Evolutionary conservation across 805 yeast species (phyloP), one percentile per base, ranked within the genome.

Genomic region (Metschnikowia lachancei): DNA sequence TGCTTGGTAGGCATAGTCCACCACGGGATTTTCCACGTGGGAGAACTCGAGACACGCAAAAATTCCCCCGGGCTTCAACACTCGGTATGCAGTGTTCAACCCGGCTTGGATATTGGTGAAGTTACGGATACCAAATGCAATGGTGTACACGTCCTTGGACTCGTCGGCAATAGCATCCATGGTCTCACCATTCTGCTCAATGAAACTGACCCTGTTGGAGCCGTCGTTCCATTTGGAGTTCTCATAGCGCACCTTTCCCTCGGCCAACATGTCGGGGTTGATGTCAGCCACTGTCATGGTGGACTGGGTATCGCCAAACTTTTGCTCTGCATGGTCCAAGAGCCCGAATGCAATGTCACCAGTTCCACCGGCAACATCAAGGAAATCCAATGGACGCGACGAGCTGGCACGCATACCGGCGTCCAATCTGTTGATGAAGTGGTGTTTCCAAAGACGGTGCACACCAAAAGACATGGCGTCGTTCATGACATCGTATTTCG

Each of bases 321-420:
- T 80, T 33, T 74, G 67, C 53, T 84, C 82, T 9, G 98, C 98
- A 67, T 94, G 96, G 59, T 90, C 96, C 51, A 94, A 74, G 52
- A 94, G 76, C 2, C 99, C 95, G 68, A 89, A 89, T 1, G 99
- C 99, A 67, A 94, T 92, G 62, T 94, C 99, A 39, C 99, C 99
- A 10, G 98, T 89, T 19, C 99, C 99, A 49, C 99, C 99, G 22
- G 99, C 99, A 47, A 94, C 98, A 66, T 94, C 99, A 53, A 94
- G 76, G 61, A 94, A 92, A 48, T 83, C 80, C 58, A 94, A 72
- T 3, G 97, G 96, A 54, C 83, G 79, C 12, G 71, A 64, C 12
- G 81, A 78, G 38, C 92, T 95, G 4, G 96, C 92, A 61, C 98
- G 79, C 73, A 81, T 82, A 29, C 99, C 99, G 36, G 97, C 95